Evolutionary conservation across 2,329 filamentous ascomycete genomes (phyloP).

Genomic region (Botrytis pseudocinerea): DNA sequence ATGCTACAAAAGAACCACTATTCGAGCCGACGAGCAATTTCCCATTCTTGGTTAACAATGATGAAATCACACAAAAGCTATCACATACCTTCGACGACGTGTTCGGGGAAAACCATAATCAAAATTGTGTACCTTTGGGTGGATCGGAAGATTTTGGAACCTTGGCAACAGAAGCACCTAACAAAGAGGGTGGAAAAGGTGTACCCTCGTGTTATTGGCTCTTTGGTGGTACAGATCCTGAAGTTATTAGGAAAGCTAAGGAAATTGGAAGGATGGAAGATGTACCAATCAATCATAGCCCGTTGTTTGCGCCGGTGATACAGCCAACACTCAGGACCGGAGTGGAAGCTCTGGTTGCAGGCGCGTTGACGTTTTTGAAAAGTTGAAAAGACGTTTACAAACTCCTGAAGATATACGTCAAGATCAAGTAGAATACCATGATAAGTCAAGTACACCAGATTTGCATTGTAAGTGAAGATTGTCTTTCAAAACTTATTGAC

Average conservation of each 20-base stretch:
- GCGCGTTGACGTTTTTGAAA: constrained; percentile 50
- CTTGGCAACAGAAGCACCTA: constrained; percentile 47
- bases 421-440: not conserved
- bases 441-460: not conserved
- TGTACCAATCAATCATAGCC: constrained; percentile 57
- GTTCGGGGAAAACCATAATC: constrained; percentile 32
- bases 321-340: constrained; percentile 58
- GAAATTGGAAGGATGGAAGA: constrained; percentile 24
- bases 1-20: constrained; percentile 43
- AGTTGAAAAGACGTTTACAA: not conserved
- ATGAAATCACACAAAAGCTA: constrained; percentile 25
- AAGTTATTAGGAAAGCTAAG: constrained; percentile 25
- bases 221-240: constrained; percentile 46
- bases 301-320: constrained; percentile 58
- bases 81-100: constrained; percentile 26
- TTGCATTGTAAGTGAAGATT: not conserved
- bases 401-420: not conserved
- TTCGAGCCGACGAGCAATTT: constrained; percentile 29
- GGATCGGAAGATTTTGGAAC: constrained; percentile 44
- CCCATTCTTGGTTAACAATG: constrained; percentile 35
- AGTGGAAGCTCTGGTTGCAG: constrained; percentile 52
- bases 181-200: constrained; percentile 31
- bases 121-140: constrained; percentile 24
- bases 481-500: not conserved
- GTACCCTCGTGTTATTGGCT: constrained; percentile 43